Conservation (phyloP, 441 rosid genomes). For the Aquilaria agallochum region DNA sequence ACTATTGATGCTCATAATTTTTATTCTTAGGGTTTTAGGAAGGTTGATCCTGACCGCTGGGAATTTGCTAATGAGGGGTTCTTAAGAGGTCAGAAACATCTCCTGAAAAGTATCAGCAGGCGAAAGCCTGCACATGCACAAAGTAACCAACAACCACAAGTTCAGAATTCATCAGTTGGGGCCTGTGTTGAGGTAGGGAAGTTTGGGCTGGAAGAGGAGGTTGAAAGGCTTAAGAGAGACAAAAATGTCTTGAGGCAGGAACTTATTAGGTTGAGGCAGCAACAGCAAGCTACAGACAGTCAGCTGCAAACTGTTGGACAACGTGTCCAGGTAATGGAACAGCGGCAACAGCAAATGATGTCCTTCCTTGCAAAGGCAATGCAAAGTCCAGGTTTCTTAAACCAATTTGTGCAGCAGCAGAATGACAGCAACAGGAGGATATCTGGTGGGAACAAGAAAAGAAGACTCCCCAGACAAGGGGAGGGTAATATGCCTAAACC, state of each 20-base stretch:
- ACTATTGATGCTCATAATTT: slow-evolving; percentile 6
- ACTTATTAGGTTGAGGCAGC: slow-evolving; percentile 61
- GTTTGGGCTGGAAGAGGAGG: slow-evolving; percentile 59
- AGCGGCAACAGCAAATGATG: slow-evolving; percentile 70
- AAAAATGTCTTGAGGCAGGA: slow-evolving; percentile 61
- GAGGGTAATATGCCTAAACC: slow-evolving; percentile 27
- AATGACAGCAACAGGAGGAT: slow-evolving; percentile 36
- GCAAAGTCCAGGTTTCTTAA: slow-evolving; percentile 47
- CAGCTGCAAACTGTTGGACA: slow-evolving; percentile 51
- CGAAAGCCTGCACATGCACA: slow-evolving; percentile 49
- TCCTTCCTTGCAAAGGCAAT: slow-evolving; percentile 63
- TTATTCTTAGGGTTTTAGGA: slow-evolving; percentile 50
- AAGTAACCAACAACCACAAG: slow-evolving; percentile 45
- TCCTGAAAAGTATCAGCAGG: slow-evolving; percentile 45
- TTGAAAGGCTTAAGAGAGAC: slow-evolving; percentile 51
- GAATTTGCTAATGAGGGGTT: slow-evolving; percentile 67
- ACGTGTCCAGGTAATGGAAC: slow-evolving; percentile 59
- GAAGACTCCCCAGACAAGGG: slow-evolving; percentile 52
- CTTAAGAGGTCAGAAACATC: slow-evolving; percentile 52
- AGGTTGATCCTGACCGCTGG: slow-evolving; percentile 61
- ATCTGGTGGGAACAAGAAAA: slow-evolving; percentile 35
- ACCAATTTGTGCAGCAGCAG: slow-evolving; percentile 45
- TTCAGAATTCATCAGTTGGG: slow-evolving; percentile 46
- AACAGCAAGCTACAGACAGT: slow-evolving; percentile 50
- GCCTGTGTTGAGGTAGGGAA: slow-evolving; percentile 70